Evolutionary conservation across 768 basidiomycete genomes (phyloP).

Genomic region (Leucocoprinus leucothites): DNA sequence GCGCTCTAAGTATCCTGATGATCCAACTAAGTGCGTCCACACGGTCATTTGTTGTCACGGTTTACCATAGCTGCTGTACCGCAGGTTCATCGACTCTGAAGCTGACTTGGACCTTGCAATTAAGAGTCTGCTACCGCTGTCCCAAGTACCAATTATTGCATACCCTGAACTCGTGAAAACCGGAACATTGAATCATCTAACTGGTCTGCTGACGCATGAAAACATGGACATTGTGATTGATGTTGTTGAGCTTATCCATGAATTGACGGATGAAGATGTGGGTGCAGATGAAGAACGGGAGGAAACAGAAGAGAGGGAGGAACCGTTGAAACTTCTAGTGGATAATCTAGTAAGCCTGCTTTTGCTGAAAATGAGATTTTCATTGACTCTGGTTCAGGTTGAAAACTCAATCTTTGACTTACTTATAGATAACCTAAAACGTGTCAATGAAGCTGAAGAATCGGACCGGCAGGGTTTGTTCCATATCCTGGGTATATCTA

Average conservation of each 20-base stretch:
- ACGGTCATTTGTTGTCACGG: conserved; percentile 1
- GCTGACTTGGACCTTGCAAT: conserved; percentile 88
- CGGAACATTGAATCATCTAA: conserved; percentile 64
- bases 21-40: conserved; percentile 75
- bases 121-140: conserved; percentile 83
- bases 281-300: conserved; percentile 74
- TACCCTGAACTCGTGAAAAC: conserved; percentile 89
- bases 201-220: conserved; percentile 91
- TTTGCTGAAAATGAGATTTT: not conserved
- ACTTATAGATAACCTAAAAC: conserved; percentile 81
- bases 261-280: conserved; percentile 95
- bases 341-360: conserved; percentile 63
- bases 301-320: conserved; percentile 54
- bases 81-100: conserved; percentile 98
- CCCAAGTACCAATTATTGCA: conserved; percentile 77
- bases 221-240: conserved; percentile 98
- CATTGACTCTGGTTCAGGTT: conserved; percentile 42
- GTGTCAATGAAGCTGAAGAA: conserved; percentile 90
- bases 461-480: conserved; percentile 90
- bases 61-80: not conserved
- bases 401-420: conserved; percentile 84
- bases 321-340: conserved; percentile 71
- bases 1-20: conserved; percentile 90
- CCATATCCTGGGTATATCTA: conserved; percentile 73
- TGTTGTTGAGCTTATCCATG: conserved; percentile 87